A percentile compares a stretch with the other conserved stretches of the same genome.
Evolutionary conservation across 441 rosid genomes (phyloP).

Genomic region (Eruca vesicaria): DNA sequence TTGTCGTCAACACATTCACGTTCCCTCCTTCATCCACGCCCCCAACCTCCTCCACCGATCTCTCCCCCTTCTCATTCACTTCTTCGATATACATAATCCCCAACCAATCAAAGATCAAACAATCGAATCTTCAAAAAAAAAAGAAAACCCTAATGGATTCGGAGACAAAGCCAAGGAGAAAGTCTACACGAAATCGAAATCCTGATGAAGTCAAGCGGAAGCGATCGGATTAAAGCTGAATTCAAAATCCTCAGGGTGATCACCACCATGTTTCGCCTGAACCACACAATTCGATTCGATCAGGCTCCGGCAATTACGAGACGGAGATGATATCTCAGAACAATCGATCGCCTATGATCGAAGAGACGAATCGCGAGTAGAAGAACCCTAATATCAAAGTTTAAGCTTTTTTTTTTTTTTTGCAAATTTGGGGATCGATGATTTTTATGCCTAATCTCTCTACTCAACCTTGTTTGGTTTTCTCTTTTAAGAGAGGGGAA

Average conservation of each 20-base stretch:
- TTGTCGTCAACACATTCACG: constrained; percentile 39
- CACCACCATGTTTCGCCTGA: constrained; percentile 40
- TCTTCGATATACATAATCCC: constrained; percentile 58
- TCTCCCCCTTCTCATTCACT: constrained; percentile 36
- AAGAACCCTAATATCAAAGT: background rate
- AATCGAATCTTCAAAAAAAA: constrained; percentile 12
- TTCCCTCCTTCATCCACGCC: constrained; percentile 31
- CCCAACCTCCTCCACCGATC: constrained; percentile 30
- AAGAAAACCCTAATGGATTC: constrained; percentile 1
- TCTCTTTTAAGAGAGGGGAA: constrained; percentile 31
- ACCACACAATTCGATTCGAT: constrained; percentile 28
- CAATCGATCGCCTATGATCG: background rate
- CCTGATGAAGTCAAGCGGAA: constrained; percentile 12
- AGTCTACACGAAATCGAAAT: constrained; percentile 33
- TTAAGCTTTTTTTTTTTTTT: constrained; percentile 2
- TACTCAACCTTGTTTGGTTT: constrained; percentile 34
- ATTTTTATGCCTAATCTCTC: constrained; percentile 39
- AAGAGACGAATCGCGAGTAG: background rate
- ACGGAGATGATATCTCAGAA: background rate
- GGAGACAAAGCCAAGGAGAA: constrained; percentile 35
- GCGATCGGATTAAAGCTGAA: constrained; percentile 22
- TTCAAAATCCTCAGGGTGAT: constrained; percentile 35
- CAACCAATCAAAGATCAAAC: constrained; percentile 34
- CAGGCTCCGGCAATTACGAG: constrained; percentile 35
- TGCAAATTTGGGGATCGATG: constrained; percentile 33